Evolutionary conservation across 2,329 filamentous ascomycete species (phyloP).

Genomic region (Fonsecaea monophora): DNA sequence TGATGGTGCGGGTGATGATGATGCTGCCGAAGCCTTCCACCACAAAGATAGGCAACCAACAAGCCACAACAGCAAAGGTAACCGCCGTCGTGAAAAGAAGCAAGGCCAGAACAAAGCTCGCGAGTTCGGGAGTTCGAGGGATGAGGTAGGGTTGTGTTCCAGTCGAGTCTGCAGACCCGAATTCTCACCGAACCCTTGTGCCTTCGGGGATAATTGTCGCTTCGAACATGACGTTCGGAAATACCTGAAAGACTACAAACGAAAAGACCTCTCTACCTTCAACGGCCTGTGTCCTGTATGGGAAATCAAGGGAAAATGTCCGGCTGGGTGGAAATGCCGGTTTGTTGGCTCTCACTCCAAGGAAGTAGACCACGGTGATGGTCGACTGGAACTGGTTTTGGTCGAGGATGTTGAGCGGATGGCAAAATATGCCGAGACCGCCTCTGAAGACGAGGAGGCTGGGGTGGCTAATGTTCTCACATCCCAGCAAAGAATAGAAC

Average conservation of each 20-base stretch:
- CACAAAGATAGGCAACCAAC: conserved; percentile 50
- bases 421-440: conserved; percentile 27
- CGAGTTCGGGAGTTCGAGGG: conserved; percentile 78
- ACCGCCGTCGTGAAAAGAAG: conserved; percentile 67
- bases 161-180: conserved; percentile 74
- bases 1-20: conserved; percentile 55
- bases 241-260: conserved; percentile 82
- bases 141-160: conserved; percentile 78
- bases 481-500: conserved; percentile 72
- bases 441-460: conserved; percentile 52
- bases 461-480: conserved; percentile 79
- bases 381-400: conserved; percentile 80
- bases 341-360: conserved; percentile 86
- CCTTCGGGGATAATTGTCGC: conserved; percentile 80
- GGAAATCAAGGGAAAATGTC: conserved; percentile 75
- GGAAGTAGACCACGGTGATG: conserved; percentile 78
- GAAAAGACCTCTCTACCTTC: conserved; percentile 78
- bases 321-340: conserved; percentile 90
- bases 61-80: conserved; percentile 50
- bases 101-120: conserved; percentile 83
- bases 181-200: conserved; percentile 78
- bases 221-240: conserved; percentile 82
- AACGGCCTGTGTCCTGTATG: conserved; percentile 82
- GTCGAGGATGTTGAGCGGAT: conserved; percentile 57
- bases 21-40: conserved; percentile 65